Evolutionary conservation across 768 basidiomycete species (phyloP).

Genomic region (Rhodotorula babjevae): DNA sequence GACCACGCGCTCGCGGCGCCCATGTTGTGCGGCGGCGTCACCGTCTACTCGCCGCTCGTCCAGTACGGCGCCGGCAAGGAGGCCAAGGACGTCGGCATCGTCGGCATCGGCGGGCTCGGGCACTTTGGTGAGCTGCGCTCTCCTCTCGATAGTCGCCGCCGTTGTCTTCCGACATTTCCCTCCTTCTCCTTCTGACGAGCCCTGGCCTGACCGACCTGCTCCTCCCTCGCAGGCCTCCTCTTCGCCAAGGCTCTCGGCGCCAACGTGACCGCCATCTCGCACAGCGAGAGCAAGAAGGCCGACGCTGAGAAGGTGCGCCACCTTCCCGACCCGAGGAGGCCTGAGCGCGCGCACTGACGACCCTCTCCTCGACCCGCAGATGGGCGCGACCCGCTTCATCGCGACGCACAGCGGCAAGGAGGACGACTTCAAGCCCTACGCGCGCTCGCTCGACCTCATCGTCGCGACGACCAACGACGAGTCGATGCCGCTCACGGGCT

Average conservation of each 20-base stretch:
- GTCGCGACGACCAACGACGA: slow-evolving; percentile 48
- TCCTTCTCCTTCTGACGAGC: background rate
- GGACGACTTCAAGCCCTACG: slow-evolving; percentile 44
- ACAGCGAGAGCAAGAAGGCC: slow-evolving; percentile 55
- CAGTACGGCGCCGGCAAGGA: slow-evolving; percentile 54
- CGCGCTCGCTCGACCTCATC: slow-evolving; percentile 49
- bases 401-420: slow-evolving; percentile 49
- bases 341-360: background rate
- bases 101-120: slow-evolving; percentile 57
- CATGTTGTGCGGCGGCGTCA: slow-evolving; percentile 49
- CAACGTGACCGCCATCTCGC: slow-evolving; percentile 60
- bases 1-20: slow-evolving; percentile 58
- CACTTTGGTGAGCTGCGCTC: too few relatives aligned
- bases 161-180: too few relatives aligned
- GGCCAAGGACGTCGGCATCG: slow-evolving; percentile 62
- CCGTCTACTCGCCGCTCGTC: slow-evolving; percentile 50
- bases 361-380: slow-evolving; percentile 8
- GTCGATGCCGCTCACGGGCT: slow-evolving; percentile 54
- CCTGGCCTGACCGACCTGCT: too few relatives aligned
- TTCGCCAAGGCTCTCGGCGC: slow-evolving; percentile 59
- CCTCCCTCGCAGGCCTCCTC: background rate
- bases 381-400: slow-evolving; percentile 58
- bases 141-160: too few relatives aligned
- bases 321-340: too few relatives aligned
- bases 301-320: slow-evolving; percentile 52